Evolutionary conservation across 257 asterid species (phyloP), one percentile per base, ranked within the genome.

Genomic region (Plectranthus barbatus): DNA sequence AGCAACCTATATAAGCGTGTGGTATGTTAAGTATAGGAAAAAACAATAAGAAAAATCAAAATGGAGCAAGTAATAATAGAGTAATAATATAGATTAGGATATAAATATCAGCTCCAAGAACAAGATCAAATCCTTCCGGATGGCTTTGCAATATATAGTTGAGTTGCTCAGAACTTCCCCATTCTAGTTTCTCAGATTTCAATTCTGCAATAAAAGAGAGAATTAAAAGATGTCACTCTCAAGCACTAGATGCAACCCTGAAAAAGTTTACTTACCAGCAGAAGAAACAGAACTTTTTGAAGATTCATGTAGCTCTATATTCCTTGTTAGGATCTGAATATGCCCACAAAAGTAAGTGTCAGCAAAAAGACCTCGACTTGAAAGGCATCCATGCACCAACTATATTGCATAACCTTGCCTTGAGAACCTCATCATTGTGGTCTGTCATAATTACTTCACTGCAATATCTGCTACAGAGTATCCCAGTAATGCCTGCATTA

Each of bases 31-130:
- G 24, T 15, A 13, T 17, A 0, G 49, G n/a, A 17, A 13, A 52
- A 40, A 19, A 53, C 31, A 24, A 64, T 19, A 49, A n/a, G 7
- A 3, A 26, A 45, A 20, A 60, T 53, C 51, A 45, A 48, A 39
- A 60, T 15, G 60, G 47, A 41, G 40, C 41, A 47, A 33, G 57
- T 29, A 53, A 58, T 33, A 57, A 58, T 33, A 57, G 40, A 65
- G 56, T 40, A 72, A 64, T 19, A 33, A 60, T 33, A 63, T 7
- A 60, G 31, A 62, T 63, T 34, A 62, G 98, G 98, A 88, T 91
- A 91, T 91, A 92, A 53, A 92, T 92, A 85, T 92, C 99, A 60
- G 97, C 99, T 70, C 99, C 99, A 55, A 92, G 91, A 54, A 92
- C 77, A 69, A 89, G 80, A 77, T 92, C 96, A 66, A 89, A 92